These are phyloP conservation scores for Syncephalis fuscata DNA, from an alignment of 371 early-diverging fungal genomes.

Conservation along the genomic window DNA sequence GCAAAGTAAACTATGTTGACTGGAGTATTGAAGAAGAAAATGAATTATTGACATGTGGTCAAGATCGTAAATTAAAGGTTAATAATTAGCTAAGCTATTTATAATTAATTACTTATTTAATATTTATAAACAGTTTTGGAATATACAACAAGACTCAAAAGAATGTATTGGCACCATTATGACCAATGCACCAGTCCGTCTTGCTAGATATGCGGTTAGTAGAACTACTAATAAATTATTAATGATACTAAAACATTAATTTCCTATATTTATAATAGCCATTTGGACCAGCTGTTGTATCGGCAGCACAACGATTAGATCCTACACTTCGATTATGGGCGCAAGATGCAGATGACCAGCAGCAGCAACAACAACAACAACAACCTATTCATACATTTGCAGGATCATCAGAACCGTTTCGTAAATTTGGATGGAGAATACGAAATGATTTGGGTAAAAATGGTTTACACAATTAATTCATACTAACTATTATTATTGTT, in stretches of 20 bases:
- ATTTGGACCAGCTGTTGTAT: constrained; percentile 65
- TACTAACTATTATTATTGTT: neutral
- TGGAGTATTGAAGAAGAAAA: constrained; percentile 60
- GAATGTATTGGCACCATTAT: constrained; percentile 43
- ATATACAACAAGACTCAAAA: constrained; percentile 44
- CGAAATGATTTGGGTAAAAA: constrained; percentile 22
- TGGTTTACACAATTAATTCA: too few relatives aligned
- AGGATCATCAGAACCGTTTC: constrained; percentile 70
- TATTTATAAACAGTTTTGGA: constrained; percentile 46
- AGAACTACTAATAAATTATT: neutral
- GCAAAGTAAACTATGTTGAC: constrained; percentile 75
- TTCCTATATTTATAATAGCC: constrained; percentile 23
- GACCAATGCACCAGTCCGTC: constrained; percentile 68
- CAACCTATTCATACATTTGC: constrained; percentile 56
- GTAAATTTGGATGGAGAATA: constrained; percentile 79
- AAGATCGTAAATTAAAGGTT: constrained; percentile 54
- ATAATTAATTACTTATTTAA: neutral
- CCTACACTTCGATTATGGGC: constrained; percentile 53
- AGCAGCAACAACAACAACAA: constrained; percentile 30
- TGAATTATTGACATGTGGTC: constrained; percentile 69
- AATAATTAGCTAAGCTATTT: neutral
- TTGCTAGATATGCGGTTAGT: constrained; percentile 52
- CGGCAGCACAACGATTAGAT: constrained; percentile 71
- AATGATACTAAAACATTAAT: neutral
- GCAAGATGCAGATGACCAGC: constrained; percentile 16